A percentile compares a stretch with the other conserved stretches of the same genome.
Evolutionary conservation across 1,284 basidiomycete genomes (phyloP).

Genomic region (Coniophora puteana): DNA sequence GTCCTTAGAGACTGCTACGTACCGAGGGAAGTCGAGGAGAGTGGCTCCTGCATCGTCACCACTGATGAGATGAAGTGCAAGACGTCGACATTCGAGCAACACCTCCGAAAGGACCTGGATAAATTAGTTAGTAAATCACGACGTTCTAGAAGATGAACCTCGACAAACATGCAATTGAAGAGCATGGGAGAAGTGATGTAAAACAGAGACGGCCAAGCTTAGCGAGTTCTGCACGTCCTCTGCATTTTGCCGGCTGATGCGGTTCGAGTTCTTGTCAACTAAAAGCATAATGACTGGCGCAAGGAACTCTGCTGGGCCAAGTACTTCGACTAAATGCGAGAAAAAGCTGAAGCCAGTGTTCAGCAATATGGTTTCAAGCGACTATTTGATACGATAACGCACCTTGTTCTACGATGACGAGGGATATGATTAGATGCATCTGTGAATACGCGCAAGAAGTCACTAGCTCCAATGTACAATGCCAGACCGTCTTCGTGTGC

Average conservation of each 20-base stretch:
- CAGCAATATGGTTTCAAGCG: constrained; percentile 8
- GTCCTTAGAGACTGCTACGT: constrained; percentile 20
- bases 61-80: constrained; percentile 44
- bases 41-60: constrained; percentile 38
- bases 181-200: constrained; percentile 53
- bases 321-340: constrained; percentile 82
- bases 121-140: constrained; percentile 13
- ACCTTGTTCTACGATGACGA: constrained; percentile 83
- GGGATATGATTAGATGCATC: constrained; percentile 87
- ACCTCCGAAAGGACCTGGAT: constrained; percentile 63
- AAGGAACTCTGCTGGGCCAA: constrained; percentile 82
- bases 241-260: constrained; percentile 61
- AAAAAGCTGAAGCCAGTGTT: constrained; percentile 66
- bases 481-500: constrained; percentile 51
- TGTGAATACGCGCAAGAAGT: constrained; percentile 85
- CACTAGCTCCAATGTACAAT: constrained; percentile 62
- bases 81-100: constrained; percentile 60
- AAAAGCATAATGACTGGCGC: constrained; percentile 85
- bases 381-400: constrained; percentile 24
- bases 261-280: constrained; percentile 75
- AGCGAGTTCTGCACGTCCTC: constrained; percentile 61
- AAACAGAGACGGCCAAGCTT: constrained; percentile 60
- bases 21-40: constrained; percentile 58
- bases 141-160: too few relatives aligned
- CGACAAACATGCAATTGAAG: constrained; percentile 51